These are phyloP conservation scores for Rhodotorula babjevae DNA, from an alignment of 768 basidiomycete species.

Conservation along the genomic window DNA sequence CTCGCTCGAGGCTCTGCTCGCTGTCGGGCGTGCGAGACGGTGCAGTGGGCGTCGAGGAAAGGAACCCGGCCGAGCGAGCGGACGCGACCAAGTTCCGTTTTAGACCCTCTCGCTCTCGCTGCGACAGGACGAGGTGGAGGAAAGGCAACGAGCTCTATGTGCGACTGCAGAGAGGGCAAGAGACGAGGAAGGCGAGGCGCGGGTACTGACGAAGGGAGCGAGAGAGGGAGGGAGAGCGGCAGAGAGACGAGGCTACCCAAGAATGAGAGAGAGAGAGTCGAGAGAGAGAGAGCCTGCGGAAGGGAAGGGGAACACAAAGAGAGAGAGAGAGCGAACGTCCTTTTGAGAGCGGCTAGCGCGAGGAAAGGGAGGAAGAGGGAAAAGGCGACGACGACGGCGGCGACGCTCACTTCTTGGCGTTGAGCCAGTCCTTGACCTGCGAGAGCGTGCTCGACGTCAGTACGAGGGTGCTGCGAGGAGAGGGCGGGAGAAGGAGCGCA, in stretches of 20 bases:
- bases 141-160: background rate
- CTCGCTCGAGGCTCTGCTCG: no score
- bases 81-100: background rate
- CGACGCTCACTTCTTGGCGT: background rate
- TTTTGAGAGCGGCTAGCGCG: background rate
- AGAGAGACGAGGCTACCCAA: background rate
- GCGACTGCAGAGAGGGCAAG: background rate
- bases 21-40: no score
- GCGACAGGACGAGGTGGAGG: background rate
- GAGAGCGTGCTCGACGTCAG: background rate
- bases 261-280: background rate
- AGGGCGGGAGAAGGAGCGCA: slow-evolving; percentile 44
- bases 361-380: background rate
- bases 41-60: no score
- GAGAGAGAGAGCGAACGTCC: background rate
- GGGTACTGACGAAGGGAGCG: no score
- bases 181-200: background rate
- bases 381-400: no score
- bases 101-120: background rate
- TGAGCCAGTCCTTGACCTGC: slow-evolving; percentile 15
- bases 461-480: no score
- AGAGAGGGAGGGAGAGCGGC: background rate
- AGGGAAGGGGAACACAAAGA: background rate
- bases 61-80: no score
- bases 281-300: background rate